phyloP scores from a whole-genome alignment of 2,329 filamentous ascomycete species.

The Calonectria montana region DNA sequence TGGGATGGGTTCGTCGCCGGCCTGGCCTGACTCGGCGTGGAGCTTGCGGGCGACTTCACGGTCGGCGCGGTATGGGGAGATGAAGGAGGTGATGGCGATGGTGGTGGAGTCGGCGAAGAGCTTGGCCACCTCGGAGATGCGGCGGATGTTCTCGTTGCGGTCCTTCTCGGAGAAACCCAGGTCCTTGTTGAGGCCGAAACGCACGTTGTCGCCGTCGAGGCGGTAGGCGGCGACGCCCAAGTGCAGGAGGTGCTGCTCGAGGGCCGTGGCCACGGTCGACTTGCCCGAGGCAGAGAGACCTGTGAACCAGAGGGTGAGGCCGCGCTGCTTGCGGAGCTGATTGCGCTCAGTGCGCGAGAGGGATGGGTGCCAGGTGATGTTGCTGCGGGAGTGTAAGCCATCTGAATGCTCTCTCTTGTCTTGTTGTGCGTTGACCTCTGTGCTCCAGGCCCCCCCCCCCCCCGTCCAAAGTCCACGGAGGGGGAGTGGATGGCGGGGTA shows the following conservation, averaged over 20 bases:
- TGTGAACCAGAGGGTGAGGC: conserved; percentile 97
- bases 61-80: conserved; percentile 93
- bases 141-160: conserved; percentile 96
- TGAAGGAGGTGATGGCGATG: conserved; percentile 94
- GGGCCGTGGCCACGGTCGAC: conserved; percentile 94
- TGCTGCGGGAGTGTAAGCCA: conserved; percentile 61
- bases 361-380: conserved; percentile 90
- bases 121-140: conserved; percentile 96
- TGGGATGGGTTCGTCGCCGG: conserved; percentile 76
- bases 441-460: too few species aligned
- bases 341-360: conserved; percentile 83
- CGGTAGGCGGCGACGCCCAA: conserved; percentile 87
- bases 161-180: conserved; percentile 93
- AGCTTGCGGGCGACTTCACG: conserved; percentile 83
- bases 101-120: conserved; percentile 92
- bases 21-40: conserved; percentile 69
- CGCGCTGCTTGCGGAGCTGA: conserved; percentile 81
- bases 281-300: conserved; percentile 97
- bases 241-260: conserved; percentile 96
- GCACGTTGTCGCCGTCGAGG: conserved; percentile 97
- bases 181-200: conserved; percentile 98
- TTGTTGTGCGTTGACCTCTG: not conserved
- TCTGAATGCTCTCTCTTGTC: conserved; percentile 19
- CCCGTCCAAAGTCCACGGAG: too few species aligned
- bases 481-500: conserved; percentile 23